phyloP scores from a whole-genome alignment of 2,329 filamentous ascomycete genomes.

The Fonsecaea nubica region DNA sequence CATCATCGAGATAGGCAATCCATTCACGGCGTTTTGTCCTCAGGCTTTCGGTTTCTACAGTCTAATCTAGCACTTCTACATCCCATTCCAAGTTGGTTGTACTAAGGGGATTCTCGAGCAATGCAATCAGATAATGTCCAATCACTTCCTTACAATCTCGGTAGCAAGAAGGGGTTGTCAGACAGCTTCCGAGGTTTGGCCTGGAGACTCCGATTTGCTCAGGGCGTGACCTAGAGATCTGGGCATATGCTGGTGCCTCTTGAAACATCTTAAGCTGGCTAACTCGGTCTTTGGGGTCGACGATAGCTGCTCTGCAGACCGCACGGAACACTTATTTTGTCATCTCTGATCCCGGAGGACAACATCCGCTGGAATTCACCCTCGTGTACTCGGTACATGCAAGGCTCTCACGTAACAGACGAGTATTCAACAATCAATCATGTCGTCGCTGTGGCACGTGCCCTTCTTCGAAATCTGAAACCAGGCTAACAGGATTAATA shows the following conservation, averaged over 20 bases:
- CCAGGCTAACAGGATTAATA: slow-evolving; percentile 8
- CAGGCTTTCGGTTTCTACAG: slow-evolving; percentile 26
- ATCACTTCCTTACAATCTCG: background rate
- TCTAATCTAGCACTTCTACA: slow-evolving; percentile 22
- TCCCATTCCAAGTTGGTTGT: slow-evolving; percentile 12
- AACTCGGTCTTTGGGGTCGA: background rate
- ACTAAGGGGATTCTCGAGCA: slow-evolving; percentile 21
- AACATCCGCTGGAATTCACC: background rate
- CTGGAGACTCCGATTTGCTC: background rate
- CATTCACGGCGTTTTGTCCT: slow-evolving; percentile 38
- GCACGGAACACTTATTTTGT: background rate
- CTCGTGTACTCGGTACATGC: background rate
- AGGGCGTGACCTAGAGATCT: background rate
- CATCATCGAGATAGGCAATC: slow-evolving; percentile 38
- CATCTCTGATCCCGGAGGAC: background rate
- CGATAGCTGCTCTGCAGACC: background rate
- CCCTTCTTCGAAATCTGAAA: slow-evolving; percentile 1
- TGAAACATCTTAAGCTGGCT: background rate
- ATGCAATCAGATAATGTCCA: slow-evolving; percentile 12
- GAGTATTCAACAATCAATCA: slow-evolving; percentile 14
- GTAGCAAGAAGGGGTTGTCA: background rate
- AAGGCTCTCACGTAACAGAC: background rate
- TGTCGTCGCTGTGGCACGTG: slow-evolving; percentile 23
- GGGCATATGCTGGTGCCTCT: background rate
- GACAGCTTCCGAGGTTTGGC: background rate